Conservation (phyloP, 2,329 filamentous ascomycete species). For the Dothiorella sarmentorum region DNA sequence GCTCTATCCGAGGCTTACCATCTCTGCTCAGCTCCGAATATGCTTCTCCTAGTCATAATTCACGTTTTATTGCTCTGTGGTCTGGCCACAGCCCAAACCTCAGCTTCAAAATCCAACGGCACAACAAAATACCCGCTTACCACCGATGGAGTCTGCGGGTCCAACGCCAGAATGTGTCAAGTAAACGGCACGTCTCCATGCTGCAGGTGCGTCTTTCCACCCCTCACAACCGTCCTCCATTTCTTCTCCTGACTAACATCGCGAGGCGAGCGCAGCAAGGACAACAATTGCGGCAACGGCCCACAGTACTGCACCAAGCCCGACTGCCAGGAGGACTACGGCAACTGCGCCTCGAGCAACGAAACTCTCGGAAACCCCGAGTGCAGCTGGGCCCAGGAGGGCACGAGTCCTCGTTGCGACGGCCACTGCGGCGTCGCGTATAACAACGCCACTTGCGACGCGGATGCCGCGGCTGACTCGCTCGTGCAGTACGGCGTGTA, state of each 20-base stretch:
- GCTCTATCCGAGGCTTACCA: too few relatives aligned
- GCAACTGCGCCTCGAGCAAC: neutral
- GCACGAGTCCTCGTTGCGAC: slow-evolving; percentile 1
- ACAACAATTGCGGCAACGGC: neutral
- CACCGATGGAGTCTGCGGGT: neutral
- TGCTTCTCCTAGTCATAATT: too few relatives aligned
- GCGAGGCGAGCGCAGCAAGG: too few relatives aligned
- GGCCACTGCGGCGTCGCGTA: neutral
- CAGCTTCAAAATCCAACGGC: too few relatives aligned
- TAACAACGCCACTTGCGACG: neutral
- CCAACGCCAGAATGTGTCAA: neutral
- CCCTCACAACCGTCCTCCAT: neutral
- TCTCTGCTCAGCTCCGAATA: too few relatives aligned
- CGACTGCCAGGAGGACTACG: neutral
- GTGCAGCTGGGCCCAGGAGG: neutral
- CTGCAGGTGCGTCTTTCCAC: slow-evolving; percentile 5
- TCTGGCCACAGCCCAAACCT: too few relatives aligned
- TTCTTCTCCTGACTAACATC: neutral
- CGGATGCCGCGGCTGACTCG: neutral
- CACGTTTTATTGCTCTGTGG: too few relatives aligned
- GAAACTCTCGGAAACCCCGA: neutral
- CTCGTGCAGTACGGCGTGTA: neutral
- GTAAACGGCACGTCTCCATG: neutral
- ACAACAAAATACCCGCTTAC: neutral
- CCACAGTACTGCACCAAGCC: neutral